Base-by-base conservation (phyloP, 1,284 basidiomycete species). In the Ceratobasidium sp. region DNA sequence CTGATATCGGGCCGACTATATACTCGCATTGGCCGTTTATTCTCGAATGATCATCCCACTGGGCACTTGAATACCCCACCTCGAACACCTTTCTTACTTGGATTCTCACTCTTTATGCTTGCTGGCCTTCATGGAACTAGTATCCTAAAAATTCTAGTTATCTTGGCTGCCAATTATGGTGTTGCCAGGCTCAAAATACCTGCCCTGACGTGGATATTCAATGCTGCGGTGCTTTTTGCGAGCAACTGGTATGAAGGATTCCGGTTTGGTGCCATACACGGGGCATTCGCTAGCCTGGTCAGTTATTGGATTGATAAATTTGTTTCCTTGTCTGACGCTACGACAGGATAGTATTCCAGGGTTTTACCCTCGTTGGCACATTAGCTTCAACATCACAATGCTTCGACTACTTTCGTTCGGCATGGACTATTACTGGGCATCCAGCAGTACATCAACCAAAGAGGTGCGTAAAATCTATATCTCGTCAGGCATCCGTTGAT, bases 301-400 rank as follows among this genome's bases (percentile, higher is more conserved):
- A 73, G 84, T 62, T 12, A 35, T 47, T 56, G 45, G 13, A 27
- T 47, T 13, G 17, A 47, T 25, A 22, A n/a, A 13, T 47, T 43
- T 25, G 50, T 47, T 34, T 50, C 22, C 10, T 29, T 47, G 38
- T 29, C 10, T 71, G 45, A 50, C 22, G 7, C 42, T 56, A 47
- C 43, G 62, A 12, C 73, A 96, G 91, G 94, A 98, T 77, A 75
- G 70, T 42, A 87, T 85, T 71, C 75, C 79, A 80, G 96, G 82
- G 54, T 86, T 83, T 68, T 95, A 86, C 73, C 92, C 94, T 3
- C 83, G 94, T 34, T 99, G 97, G 96, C 88, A 98, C 75, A 85
- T 98, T 76, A 88, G 84, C 74, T 98, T 96, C 84, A 99, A 99
- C 78, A 96, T 99, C 74, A 96, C 94, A 1, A 97, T 97, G 92